Evolutionary conservation across 2,329 filamentous ascomycete species (phyloP).

Genomic region (Stachybotrys echinatus): DNA sequence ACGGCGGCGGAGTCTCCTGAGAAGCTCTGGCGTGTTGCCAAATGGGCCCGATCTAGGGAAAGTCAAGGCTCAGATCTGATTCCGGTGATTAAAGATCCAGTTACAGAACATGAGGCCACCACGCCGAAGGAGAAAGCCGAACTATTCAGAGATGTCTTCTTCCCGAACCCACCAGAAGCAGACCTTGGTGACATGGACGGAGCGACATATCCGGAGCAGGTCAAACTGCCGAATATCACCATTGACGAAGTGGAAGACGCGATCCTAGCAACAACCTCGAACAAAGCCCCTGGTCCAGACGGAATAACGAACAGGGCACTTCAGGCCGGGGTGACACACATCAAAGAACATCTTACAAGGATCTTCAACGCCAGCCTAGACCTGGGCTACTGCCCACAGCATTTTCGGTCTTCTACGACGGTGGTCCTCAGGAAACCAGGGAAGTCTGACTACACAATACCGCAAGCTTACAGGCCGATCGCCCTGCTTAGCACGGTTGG

Average conservation of each 20-base stretch:
- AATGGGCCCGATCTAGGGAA: background rate
- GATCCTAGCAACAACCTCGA: conserved; percentile 6
- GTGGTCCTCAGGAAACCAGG: conserved; percentile 10
- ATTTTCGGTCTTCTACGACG: conserved; percentile 10
- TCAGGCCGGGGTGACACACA: conserved; percentile 1
- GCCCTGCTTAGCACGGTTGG: conserved; percentile 9
- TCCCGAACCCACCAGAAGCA: conserved; percentile 1
- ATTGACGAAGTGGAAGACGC: conserved; percentile 7
- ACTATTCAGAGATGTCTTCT: conserved; percentile 1
- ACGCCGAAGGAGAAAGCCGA: background rate
- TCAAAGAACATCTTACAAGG: conserved; percentile 9
- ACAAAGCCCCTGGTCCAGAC: conserved; percentile 11
- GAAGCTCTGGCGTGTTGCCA: background rate
- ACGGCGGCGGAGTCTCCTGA: background rate
- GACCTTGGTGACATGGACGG: background rate
- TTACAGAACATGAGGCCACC: background rate
- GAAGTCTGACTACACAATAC: conserved; percentile 11
- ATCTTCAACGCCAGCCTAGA: conserved; percentile 11
- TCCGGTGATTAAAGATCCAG: background rate
- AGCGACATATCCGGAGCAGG: background rate
- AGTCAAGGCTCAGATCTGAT: background rate
- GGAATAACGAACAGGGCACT: conserved; percentile 13
- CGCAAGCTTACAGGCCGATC: conserved; percentile 13
- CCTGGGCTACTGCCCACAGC: conserved; percentile 9
- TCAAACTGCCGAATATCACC: conserved; percentile 5